A percentile compares a stretch with the other conserved stretches of the same genome.
These are phyloP conservation scores for Amylocystis lapponica DNA, from an alignment of 768 basidiomycete species.

Conservation along the genomic window DNA sequence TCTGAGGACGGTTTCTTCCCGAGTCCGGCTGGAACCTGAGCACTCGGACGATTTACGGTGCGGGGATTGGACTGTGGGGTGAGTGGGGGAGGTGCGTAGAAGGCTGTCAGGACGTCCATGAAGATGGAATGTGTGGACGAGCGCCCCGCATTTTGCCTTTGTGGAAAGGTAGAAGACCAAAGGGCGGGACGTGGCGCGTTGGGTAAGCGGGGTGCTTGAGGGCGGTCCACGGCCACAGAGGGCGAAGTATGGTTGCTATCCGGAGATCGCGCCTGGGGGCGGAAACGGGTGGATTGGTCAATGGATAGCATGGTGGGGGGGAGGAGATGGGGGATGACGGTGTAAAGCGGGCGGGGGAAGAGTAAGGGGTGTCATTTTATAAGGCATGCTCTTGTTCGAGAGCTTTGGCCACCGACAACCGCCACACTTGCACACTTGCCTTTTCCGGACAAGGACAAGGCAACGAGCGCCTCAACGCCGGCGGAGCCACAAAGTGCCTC, in stretches of 20 bases:
- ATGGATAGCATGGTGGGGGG: not conserved
- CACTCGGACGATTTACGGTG: too few species aligned
- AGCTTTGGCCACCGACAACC: not conserved
- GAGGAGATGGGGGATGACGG: not conserved
- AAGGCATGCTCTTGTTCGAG: not conserved
- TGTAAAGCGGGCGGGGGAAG: not conserved
- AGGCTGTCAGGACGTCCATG: not conserved
- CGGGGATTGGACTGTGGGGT: too few species aligned
- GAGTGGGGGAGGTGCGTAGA: not conserved
- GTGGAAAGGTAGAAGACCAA: too few species aligned
- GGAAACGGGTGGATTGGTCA: not conserved
- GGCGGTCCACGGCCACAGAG: not conserved
- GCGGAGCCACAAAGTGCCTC: too few species aligned
- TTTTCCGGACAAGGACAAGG: not conserved
- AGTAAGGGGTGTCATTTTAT: not conserved
- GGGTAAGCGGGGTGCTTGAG: too few species aligned
- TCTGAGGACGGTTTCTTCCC: too few species aligned
- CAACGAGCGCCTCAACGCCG: conserved; percentile 1
- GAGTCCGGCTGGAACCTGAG: too few species aligned
- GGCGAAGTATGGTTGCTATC: too few species aligned
- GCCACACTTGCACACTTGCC: not conserved
- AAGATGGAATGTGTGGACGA: too few species aligned
- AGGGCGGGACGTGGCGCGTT: too few species aligned
- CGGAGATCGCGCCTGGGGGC: too few species aligned
- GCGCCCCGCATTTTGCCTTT: too few species aligned